phyloP scores from a whole-genome alignment of 2,329 filamentous ascomycete genomes.

The Curvularia hawaiiensis region DNA sequence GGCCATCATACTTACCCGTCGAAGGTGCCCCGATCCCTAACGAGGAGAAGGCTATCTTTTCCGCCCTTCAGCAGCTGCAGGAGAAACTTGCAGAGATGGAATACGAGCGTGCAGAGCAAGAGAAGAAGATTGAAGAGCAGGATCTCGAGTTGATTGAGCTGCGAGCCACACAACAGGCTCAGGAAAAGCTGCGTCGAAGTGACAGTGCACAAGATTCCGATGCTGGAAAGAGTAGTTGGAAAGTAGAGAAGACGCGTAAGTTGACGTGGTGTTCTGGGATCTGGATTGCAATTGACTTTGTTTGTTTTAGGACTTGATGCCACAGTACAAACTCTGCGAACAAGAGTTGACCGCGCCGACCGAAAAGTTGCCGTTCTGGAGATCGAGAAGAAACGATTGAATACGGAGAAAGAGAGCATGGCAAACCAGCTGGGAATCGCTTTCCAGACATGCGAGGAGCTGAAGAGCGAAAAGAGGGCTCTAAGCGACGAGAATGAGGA shows the following conservation, averaged over 20 bases:
- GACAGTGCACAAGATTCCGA: conserved; percentile 59
- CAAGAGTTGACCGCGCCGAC: conserved; percentile 66
- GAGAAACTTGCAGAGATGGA: conserved; percentile 64
- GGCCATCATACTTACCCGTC: conserved; percentile 52
- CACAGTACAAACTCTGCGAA: conserved; percentile 64
- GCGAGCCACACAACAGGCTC: conserved; percentile 52
- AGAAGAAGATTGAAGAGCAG: conserved; percentile 56
- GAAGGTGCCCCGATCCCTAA: conserved; percentile 62
- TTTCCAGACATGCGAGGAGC: conserved; percentile 61
- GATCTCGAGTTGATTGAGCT: conserved; percentile 59
- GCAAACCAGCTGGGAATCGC: conserved; percentile 66
- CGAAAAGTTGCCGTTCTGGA: conserved; percentile 67
- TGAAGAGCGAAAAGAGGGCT: conserved; percentile 53
- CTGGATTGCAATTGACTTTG: conserved; percentile 17
- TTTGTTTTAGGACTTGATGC: conserved; percentile 59
- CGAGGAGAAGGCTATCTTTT: conserved; percentile 67
- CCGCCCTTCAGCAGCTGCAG: conserved; percentile 63
- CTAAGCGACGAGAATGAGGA: conserved; percentile 43
- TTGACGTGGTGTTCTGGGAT: conserved; percentile 13
- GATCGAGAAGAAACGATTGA: conserved; percentile 66
- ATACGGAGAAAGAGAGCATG: conserved; percentile 68
- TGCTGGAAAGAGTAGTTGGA: conserved; percentile 43
- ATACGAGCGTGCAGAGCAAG: conserved; percentile 57
- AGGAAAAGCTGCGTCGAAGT: conserved; percentile 48
- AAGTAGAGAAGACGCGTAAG: conserved; percentile 63